Evolutionary conservation across 169 alveolate species (phyloP), one percentile per base, ranked within the genome.

Genomic region (Plasmodium reichenowi): DNA sequence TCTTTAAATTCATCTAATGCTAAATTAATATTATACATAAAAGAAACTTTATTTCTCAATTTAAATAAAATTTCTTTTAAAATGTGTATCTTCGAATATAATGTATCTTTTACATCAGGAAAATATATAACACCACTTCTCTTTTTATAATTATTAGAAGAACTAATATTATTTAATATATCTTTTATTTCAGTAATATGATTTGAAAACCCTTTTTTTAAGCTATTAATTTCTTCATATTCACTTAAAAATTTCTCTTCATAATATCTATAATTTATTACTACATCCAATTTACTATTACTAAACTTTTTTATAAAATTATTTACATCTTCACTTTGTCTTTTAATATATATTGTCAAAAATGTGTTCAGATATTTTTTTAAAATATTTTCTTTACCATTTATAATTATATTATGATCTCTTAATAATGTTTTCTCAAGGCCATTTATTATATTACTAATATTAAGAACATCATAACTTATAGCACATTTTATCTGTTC

Each of bases 401-500:
- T 29, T 45, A 74, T 74, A 12, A 29, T 59, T 0, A 13, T 8
- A 17, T 59, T 59, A 74, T 59, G 47, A 24, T 74, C 88, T 6
- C 47, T 74, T 9, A 74, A 5, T n/a, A 74, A 22, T 0, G 22
- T 9, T 60, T 60, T 74, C 15, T 74, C 88, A 58, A 74, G 8
- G 1, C 48, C 5, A 50, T 74, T 60, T 38, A 74, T 74, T 12
- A 74, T 15, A 74, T 60, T 38, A 7, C 32, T 22, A 6, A 59
- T 67, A 24, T 54, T 59, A 24, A 60, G 22, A 9, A 58, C 45
- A 2, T 9, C 54, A 17, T 29, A 38, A 66, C 73, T 60, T 45
- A 74, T 59, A 43, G 43, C 43, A 20, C 45, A 38, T 45, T 74
- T 74, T 13, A 74, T 26, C 13, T 59, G 88, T 24, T 74, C 88